These are phyloP conservation scores for Climacium dendroides DNA, from an alignment of 225 moss, liverwort and hornwort genomes.

Conservation along the genomic window DNA sequence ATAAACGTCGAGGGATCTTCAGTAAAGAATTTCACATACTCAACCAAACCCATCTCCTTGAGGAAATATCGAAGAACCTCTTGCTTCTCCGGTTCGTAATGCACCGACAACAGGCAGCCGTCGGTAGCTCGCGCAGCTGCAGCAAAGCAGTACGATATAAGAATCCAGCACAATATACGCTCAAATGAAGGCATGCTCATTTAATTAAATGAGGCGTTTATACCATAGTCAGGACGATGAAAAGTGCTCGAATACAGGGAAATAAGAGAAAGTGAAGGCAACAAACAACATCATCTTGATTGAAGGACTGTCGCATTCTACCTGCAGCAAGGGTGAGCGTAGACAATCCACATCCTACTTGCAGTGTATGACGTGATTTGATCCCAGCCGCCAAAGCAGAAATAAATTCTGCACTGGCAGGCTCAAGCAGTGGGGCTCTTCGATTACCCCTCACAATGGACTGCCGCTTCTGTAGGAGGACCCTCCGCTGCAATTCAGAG, in stretches of 20 bases:
- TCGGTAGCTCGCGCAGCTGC: conserved; percentile 57
- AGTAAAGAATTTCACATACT: conserved; percentile 46
- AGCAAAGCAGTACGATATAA: conserved; percentile 4
- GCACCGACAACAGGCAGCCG: conserved; percentile 38
- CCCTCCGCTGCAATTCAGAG: conserved; percentile 43
- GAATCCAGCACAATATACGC: background rate
- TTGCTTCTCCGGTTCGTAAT: conserved; percentile 53
- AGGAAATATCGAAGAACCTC: conserved; percentile 34
- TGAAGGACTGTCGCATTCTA: background rate
- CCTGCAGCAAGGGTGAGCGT: conserved; percentile 59
- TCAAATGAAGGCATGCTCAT: background rate
- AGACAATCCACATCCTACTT: conserved; percentile 63
- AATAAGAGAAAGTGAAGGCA: background rate
- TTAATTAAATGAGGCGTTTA: background rate
- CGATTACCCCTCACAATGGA: conserved; percentile 11
- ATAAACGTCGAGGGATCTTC: conserved; percentile 48
- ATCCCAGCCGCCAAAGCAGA: conserved; percentile 63
- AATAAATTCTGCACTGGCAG: conserved; percentile 59
- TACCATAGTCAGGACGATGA: background rate
- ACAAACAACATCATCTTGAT: background rate
- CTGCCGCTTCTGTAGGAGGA: conserved; percentile 42
- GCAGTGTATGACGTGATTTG: conserved; percentile 55
- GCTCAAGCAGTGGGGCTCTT: conserved; percentile 43
- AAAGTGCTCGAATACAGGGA: background rate
- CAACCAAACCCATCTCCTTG: conserved; percentile 31